Percentiles rank a stretch among this genome's conserved stretches.
Evolutionary conservation across 495 filamentous ascomycete genomes (phyloP).

Genomic region (Tuber brumale): DNA sequence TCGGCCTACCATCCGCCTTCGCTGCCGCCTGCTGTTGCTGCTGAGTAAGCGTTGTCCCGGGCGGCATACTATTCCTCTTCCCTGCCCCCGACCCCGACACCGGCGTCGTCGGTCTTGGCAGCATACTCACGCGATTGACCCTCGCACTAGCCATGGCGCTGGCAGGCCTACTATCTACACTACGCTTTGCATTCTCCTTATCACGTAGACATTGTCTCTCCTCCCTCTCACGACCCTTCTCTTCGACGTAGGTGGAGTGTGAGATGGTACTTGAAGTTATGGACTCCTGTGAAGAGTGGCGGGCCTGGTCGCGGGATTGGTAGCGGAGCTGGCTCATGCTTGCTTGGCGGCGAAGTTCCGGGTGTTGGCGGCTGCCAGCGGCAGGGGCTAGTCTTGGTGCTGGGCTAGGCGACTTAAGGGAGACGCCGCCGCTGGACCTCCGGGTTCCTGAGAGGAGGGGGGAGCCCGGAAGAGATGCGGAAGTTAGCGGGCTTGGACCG

Average conservation of each 20-base stretch:
- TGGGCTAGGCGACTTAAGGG: slow-evolving; percentile 30
- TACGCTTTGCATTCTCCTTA: slow-evolving; percentile 12
- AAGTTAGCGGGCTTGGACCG: slow-evolving; percentile 31
- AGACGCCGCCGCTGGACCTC: slow-evolving; percentile 14
- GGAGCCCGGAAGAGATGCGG: slow-evolving; percentile 22
- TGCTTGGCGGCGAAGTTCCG: slow-evolving; percentile 24
- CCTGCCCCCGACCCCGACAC: slow-evolving; percentile 26
- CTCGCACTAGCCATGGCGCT: slow-evolving; percentile 32
- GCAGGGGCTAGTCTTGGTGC: slow-evolving; percentile 20
- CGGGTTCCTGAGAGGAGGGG: slow-evolving; percentile 21
- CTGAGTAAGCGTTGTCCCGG: slow-evolving; percentile 18
- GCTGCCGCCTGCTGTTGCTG: slow-evolving; percentile 12
- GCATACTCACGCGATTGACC: slow-evolving; percentile 33
- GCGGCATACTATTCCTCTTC: slow-evolving; percentile 35
- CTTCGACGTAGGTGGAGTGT: slow-evolving; percentile 4
- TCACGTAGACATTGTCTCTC: slow-evolving; percentile 13
- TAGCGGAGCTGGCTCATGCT: slow-evolving; percentile 30
- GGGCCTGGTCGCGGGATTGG: slow-evolving; percentile 11
- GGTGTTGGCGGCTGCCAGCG: slow-evolving; percentile 3
- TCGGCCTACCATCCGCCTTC: slow-evolving; percentile 34
- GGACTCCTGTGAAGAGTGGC: slow-evolving; percentile 8
- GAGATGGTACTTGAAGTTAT: slow-evolving; percentile 11
- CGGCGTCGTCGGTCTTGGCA: slow-evolving; percentile 37
- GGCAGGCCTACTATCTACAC: slow-evolving; percentile 24
- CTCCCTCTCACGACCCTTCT: slow-evolving; percentile 20